These are phyloP conservation scores for Fragaria ananassa DNA, from an alignment of 306 rosid species.

Conservation along the genomic window DNA sequence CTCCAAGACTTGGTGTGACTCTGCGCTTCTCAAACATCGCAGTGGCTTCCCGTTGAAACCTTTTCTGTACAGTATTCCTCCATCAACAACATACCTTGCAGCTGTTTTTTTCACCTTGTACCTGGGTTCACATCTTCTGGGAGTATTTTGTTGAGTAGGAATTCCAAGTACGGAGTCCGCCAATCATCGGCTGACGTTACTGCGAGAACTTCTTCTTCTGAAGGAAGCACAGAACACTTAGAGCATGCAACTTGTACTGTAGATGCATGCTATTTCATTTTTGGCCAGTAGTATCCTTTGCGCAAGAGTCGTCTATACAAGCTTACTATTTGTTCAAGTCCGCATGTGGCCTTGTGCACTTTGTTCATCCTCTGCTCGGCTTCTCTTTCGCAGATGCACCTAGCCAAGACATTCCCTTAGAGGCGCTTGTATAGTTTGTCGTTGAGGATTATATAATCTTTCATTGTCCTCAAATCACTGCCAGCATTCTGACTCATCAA, in stretches of 20 bases:
- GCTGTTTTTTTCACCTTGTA: background rate
- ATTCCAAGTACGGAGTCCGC: background rate
- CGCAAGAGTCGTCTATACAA: background rate
- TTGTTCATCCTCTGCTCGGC: background rate
- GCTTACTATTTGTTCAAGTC: background rate
- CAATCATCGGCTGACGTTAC: background rate
- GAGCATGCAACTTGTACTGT: background rate
- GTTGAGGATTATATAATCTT: background rate
- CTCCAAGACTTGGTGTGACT: background rate
- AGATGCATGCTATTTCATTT: background rate
- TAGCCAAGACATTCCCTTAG: background rate
- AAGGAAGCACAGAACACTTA: accelerated
- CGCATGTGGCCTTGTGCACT: background rate
- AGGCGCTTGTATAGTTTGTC: background rate
- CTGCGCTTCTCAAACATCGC: background rate
- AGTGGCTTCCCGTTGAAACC: background rate
- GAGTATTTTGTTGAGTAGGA: background rate
- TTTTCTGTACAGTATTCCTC: background rate
- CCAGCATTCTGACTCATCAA: accelerated
- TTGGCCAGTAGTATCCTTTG: background rate
- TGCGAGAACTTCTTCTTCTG: accelerated
- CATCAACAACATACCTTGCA: background rate
- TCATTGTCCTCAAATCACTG: background rate
- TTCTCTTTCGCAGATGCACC: too few species aligned
- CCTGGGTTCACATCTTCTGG: accelerated